Evolutionary conservation across 177 flowering plant genomes (phyloP), one percentile per base, ranked within the genome.

Genomic region (Telopea speciosissima): DNA sequence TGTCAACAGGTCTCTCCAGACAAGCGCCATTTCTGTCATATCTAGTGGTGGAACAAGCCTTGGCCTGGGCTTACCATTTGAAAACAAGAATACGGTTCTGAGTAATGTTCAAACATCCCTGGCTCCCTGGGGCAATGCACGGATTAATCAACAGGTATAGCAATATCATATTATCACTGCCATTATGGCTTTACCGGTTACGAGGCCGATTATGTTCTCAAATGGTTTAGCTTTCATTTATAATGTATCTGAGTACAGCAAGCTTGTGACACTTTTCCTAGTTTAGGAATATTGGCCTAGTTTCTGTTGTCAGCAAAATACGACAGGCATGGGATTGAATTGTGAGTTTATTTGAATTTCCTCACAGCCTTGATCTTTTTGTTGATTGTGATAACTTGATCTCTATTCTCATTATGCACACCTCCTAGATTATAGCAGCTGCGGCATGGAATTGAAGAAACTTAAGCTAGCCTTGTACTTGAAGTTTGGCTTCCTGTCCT

Each of bases 121-220:
- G 77, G 82, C 86, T 28, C 75, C 89, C 65, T 94, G 97, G 93
- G 85, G 79, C 33, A 83, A 76, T 79, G 68, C 80, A 52, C 76
- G 72, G 64, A 80, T 79, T 63, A 82, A 78, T 87, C 91, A 87
- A 68, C 90, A 87, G 92, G 96, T 91, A 72, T 70, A 8, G 14
- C 22, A 61, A 62, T 67, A 17, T 67, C 36, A 23, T 66, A 16
- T 14, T 45, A 22, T 66, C 21, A 10, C 31, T 65, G 40, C 31
- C n/a, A 33, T 42, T 5, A 31, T 67, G 31, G 42, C 12, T 22
- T 22, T 21, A 40, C 66, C 44, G 28, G n/a, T 63, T 62, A 28
- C 23, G 7, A 3, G 8, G n/a, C 66, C 31, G 3, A 16, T 31
- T 40, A 26, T 5, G 42, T 5, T 5, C 8, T 63, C 1, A 63